phyloP scores from a whole-genome alignment of 768 basidiomycete genomes.

The Auricularia sp. region DNA sequence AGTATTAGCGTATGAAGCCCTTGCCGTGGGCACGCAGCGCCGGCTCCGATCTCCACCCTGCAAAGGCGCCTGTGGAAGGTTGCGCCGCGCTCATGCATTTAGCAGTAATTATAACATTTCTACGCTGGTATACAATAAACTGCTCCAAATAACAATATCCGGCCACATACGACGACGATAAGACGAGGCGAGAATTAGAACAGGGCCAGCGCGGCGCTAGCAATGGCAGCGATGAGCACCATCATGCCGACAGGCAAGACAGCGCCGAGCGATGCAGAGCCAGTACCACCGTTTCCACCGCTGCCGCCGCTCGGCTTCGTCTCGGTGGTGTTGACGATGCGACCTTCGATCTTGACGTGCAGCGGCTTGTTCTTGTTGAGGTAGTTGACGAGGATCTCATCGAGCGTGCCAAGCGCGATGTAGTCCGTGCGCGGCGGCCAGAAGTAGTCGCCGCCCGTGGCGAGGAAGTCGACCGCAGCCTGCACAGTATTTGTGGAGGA shows the following conservation, averaged over 20 bases:
- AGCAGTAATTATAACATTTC: too few species aligned
- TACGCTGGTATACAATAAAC: too few species aligned
- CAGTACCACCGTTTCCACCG: neutral
- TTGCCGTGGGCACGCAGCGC: too few species aligned
- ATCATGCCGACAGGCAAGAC: neutral
- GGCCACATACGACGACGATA: too few species aligned
- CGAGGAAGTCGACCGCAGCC: slow-evolving; percentile 17
- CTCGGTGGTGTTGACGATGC: slow-evolving; percentile 14
- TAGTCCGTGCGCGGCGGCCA: neutral
- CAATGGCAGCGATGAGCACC: neutral
- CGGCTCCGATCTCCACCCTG: too few species aligned
- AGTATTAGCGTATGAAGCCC: too few species aligned
- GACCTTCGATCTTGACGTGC: slow-evolving; percentile 9
- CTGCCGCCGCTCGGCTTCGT: slow-evolving; percentile 4
- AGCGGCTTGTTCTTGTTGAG: slow-evolving; percentile 12
- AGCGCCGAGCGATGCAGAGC: neutral
- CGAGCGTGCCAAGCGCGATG: slow-evolving; percentile 9
- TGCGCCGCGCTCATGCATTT: too few species aligned
- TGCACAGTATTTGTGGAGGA: neutral
- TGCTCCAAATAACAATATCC: too few species aligned
- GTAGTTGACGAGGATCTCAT: slow-evolving; percentile 14
- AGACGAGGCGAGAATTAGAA: neutral
- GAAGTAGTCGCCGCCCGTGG: slow-evolving; percentile 17
- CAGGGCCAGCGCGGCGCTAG: neutral
- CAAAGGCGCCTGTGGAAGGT: too few species aligned